Percentiles rank a stretch among this genome's conserved stretches.
phyloP scores from a whole-genome alignment of 1,139 yeast species.

The Lodderomyces elongisporus region DNA sequence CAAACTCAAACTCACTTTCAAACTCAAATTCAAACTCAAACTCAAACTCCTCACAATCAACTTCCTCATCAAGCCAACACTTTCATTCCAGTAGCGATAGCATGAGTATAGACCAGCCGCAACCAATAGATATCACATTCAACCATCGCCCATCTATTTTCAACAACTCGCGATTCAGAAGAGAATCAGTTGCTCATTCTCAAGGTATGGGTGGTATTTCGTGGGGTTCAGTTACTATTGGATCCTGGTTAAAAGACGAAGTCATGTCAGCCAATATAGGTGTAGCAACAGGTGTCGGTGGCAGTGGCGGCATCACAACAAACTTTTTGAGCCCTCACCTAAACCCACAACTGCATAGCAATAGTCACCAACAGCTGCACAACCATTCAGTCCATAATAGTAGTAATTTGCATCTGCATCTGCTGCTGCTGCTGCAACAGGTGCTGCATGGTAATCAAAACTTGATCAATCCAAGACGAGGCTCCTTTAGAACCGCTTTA shows the following conservation, averaged over 20 bases:
- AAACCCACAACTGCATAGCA: slow-evolving; percentile 4
- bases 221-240: slow-evolving; percentile 96
- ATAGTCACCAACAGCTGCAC: slow-evolving; percentile 16
- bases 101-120: slow-evolving; percentile 23
- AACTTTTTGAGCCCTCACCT: slow-evolving; percentile 7
- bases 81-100: background rate
- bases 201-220: slow-evolving; percentile 98
- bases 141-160: slow-evolving; percentile 42
- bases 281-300: background rate
- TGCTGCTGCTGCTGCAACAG: slow-evolving; percentile 13
- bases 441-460: slow-evolving; percentile 16
- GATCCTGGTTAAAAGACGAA: slow-evolving; percentile 94
- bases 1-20: no score
- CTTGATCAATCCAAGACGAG: slow-evolving; percentile 41
- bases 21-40: no score
- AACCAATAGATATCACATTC: slow-evolving; percentile 46
- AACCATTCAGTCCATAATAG: no score
- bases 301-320: background rate
- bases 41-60: slow-evolving; percentile 2
- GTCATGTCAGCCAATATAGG: slow-evolving; percentile 49
- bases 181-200: slow-evolving; percentile 91
- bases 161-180: slow-evolving; percentile 43
- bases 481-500: slow-evolving; percentile 27
- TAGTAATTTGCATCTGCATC: slow-evolving; percentile 17
- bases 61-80: slow-evolving; percentile 2